Base-by-base conservation (phyloP, 2,329 filamentous ascomycete species). In the Aspergillus brasiliensis region DNA sequence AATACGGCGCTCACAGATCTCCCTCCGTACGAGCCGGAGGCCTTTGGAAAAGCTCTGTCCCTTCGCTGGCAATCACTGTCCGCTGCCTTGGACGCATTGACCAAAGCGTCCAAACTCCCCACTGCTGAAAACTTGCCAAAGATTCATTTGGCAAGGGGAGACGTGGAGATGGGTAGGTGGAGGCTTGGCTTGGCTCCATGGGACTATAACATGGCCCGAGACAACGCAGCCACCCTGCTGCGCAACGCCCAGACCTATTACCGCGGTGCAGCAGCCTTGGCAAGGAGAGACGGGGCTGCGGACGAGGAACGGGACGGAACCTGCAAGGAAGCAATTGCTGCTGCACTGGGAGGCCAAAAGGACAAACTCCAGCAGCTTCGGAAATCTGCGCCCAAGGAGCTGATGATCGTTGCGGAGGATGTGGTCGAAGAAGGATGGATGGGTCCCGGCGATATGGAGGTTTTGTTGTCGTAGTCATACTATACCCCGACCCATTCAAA, bases 221-320 rank as follows among this genome's bases (percentile, higher is more conserved):
- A 78, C 51, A 82, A 83, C 66, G 75, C 73, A 3, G 65, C 73
- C 5, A 82, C 78, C 2, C 72, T 87, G 11, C 68, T 84, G 38
- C 80, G 80, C 57, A 87, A 87, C 64, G 83, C 85, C 1, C 80
- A 82, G 62, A 84, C 81, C 5, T 87, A 84, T 66, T 87, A 85
- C 65, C 80, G 82, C 19, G 84, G 84, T 40, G 84, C 83, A 11
- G 75, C 75, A 38, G 75, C 75, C 37, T 62, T 78, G 7, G 77
- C 77, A 4, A 69, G 69, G 28, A 71, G 75, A 54, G 76, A 77
- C 40, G 81, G 80, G 13, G 75, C 77, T 7, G 61, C 51, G 2
- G 78, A 81, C 23, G 78, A 81, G 62, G 73, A 75, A 47, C 71
- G 70, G 19, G 80, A 81, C 54, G 82, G 77, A 19, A 73, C 75